These are phyloP conservation scores for Davidsoniella australis DNA, from an alignment of 2,329 filamentous ascomycete species.

Conservation along the genomic window DNA sequence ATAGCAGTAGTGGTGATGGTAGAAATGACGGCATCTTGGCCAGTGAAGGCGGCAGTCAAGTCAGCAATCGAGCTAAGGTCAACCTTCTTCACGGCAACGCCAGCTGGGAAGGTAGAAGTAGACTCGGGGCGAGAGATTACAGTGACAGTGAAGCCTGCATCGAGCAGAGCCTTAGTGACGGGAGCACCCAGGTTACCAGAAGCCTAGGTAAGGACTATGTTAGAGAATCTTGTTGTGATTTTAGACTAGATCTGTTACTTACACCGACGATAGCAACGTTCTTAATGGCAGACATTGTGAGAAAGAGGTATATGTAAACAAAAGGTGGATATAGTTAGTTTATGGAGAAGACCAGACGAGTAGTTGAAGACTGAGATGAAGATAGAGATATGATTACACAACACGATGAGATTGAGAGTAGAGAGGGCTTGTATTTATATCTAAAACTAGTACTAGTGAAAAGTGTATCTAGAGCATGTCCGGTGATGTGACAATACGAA, in stretches of 20 bases:
- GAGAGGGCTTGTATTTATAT: no score
- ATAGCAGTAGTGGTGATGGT: conserved; percentile 23
- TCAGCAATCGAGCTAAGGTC: conserved; percentile 31
- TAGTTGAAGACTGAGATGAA: no score
- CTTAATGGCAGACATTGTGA: conserved; percentile 17
- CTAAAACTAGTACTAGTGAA: no score
- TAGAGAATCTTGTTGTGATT: neutral
- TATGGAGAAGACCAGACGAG: neutral
- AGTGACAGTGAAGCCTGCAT: conserved; percentile 31
- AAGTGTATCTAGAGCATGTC: no score
- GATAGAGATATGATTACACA: no score
- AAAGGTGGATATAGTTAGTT: neutral
- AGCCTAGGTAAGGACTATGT: conserved; percentile 12
- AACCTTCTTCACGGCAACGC: conserved; percentile 27
- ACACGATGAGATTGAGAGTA: no score
- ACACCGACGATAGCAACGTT: conserved; percentile 24
- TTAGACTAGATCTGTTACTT: neutral
- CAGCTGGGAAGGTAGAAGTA: conserved; percentile 18
- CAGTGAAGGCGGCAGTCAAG: conserved; percentile 33
- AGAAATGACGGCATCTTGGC: conserved; percentile 38
- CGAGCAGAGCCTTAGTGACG: conserved; percentile 22
- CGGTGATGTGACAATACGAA: no score
- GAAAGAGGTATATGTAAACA: neutral
- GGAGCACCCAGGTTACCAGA: conserved; percentile 25
- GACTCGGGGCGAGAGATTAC: conserved; percentile 34